Evolutionary conservation across 176 grass and related monocot species (phyloP).

Genomic region (Zea mays): Zm-B73-REFERENCE-NAM-5.0 NC_050096.1:40001501-40002000

Average conservation of each 20-base stretch:
- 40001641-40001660: not conserved
- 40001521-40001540: not conserved
- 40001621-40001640: not conserved
- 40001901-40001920: too few relatives aligned
- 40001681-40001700: too few relatives aligned
- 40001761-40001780: too few relatives aligned
- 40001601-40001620: not conserved
- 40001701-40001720: too few relatives aligned
- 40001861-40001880: constrained; percentile 40
- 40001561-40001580: too few relatives aligned
- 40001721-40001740: too few relatives aligned
- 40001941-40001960: constrained; percentile 21
- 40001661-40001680: not conserved
- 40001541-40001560: not conserved
- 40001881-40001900: not conserved
- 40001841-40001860: constrained; percentile 32
- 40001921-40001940: too few relatives aligned
- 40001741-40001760: too few relatives aligned
- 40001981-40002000: not conserved
- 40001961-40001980: not conserved
- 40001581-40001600: too few relatives aligned
- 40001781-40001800: too few relatives aligned
- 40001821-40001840: not conserved
- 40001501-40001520: not conserved
- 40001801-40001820: too few relatives aligned